phyloP scores from a whole-genome alignment of 2,329 filamentous ascomycete genomes.

The Eutypa lata region DNA sequence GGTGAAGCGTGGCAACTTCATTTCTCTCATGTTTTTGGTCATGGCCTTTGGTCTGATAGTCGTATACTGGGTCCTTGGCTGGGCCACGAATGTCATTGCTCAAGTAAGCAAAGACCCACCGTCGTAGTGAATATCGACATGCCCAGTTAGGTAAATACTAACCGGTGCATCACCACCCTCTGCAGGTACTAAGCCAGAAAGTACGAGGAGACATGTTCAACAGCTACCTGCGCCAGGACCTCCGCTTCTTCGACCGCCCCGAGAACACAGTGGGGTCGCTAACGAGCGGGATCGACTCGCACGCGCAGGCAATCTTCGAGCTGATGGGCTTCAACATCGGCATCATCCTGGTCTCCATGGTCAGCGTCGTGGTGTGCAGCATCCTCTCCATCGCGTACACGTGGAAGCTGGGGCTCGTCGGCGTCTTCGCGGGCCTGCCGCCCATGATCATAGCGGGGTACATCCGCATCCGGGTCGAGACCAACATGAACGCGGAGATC shows the following conservation, averaged over 20 bases:
- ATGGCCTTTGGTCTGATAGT: slow-evolving; percentile 32
- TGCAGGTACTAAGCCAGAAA: slow-evolving; percentile 17
- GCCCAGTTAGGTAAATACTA: neutral
- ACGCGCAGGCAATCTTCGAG: slow-evolving; percentile 41
- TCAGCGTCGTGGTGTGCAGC: slow-evolving; percentile 37
- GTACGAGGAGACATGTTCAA: slow-evolving; percentile 27
- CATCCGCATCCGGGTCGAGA: slow-evolving; percentile 41
- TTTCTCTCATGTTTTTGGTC: slow-evolving; percentile 41
- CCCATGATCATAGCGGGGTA: slow-evolving; percentile 38
- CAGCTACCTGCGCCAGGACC: slow-evolving; percentile 34
- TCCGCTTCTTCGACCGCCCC: slow-evolving; percentile 35
- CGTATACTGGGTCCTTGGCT: slow-evolving; percentile 35
- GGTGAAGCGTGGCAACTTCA: slow-evolving; percentile 35
- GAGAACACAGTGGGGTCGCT: slow-evolving; percentile 33
- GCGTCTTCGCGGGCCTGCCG: slow-evolving; percentile 38
- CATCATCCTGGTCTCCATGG: slow-evolving; percentile 37
- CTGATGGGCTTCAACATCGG: slow-evolving; percentile 41
- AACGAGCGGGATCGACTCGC: slow-evolving; percentile 25
- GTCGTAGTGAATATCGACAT: neutral
- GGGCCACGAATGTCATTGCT: slow-evolving; percentile 23
- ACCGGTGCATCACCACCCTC: slow-evolving; percentile 22
- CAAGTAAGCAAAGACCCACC: slow-evolving; percentile 23
- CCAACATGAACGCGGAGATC: slow-evolving; percentile 33
- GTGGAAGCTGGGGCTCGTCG: slow-evolving; percentile 44
- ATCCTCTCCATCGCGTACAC: slow-evolving; percentile 37